phyloP scores from a whole-genome alignment of 306 rosid species.

The Citrullus amarus region DNA sequence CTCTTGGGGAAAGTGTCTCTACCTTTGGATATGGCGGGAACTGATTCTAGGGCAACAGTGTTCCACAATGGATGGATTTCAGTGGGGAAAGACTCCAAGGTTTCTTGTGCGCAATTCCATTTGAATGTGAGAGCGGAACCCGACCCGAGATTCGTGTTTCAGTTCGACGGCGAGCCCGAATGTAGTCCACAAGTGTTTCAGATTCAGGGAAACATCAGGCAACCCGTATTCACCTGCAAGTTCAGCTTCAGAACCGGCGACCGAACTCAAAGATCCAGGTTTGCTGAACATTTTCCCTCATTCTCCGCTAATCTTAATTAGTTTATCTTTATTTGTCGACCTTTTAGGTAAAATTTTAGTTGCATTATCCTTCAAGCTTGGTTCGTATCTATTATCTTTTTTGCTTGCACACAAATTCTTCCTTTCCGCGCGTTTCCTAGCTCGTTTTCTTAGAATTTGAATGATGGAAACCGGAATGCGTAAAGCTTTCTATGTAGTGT shows the following conservation, averaged over 20 bases:
- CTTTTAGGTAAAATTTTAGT: neutral
- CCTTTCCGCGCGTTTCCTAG: neutral
- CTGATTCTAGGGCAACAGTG: conserved; percentile 22
- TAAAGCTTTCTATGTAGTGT: conserved; percentile 6
- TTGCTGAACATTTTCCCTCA: conserved; percentile 5
- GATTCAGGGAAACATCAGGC: conserved; percentile 57
- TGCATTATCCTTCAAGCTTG: neutral
- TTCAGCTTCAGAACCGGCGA: conserved; percentile 58
- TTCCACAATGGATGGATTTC: conserved; percentile 60
- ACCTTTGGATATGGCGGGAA: conserved; percentile 42
- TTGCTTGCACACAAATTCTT: neutral
- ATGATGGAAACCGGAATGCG: neutral
- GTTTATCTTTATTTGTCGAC: neutral
- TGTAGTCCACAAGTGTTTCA: conserved; percentile 69
- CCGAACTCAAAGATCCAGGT: conserved; percentile 51
- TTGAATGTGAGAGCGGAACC: conserved; percentile 59
- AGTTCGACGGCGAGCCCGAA: conserved; percentile 67
- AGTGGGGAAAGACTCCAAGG: conserved; percentile 40
- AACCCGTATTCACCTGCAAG: conserved; percentile 67
- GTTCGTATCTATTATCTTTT: conserved; percentile 8
- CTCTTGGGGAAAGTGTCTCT: conserved; percentile 39
- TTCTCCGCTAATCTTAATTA: neutral
- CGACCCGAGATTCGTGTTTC: conserved; percentile 62
- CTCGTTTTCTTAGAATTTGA: neutral
- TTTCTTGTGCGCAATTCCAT: conserved; percentile 53